Base-by-base conservation (phyloP, 2,329 filamentous ascomycete genomes). In the Hyphodiscus sp. region DNA sequence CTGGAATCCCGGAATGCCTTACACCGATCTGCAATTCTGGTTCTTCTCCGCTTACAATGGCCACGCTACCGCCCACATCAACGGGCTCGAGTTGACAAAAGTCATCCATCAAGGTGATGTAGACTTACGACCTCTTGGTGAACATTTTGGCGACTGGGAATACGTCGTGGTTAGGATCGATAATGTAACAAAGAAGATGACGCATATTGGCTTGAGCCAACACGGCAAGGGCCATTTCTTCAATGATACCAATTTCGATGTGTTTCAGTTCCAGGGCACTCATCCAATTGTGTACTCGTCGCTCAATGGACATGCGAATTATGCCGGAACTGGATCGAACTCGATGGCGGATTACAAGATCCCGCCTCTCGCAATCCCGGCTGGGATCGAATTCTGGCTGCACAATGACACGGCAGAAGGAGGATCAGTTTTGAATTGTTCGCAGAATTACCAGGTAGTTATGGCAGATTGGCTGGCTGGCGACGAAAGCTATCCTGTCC, bases 1-100 rank as follows among this genome's bases (percentile, higher is more conserved):
- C 41, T 62, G 60, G 60, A 29, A 47, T 4, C n/a, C 45, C 30
- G 47, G 20, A 9, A 49, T 50, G 19, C 51, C 42, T 15, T 62
- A 61, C 29, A 62, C 60, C 2, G 60, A 62, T 44, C 45, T 62
- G 2, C 60, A 62, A 41, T 62, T 62, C 47, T 62, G 60, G 60
- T 54, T 57, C 20, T 62, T 62, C 46, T 55, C 33, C 18, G 57
- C 52, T 10, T 62, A 58, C 20, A 62, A 62, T 41, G 60, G 60
- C 3, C 60, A 61, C 20, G 57, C 47, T 19, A 62, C 60, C 0
- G 57, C 54, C 1, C 19, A 38, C 8, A 61, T 62, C 38, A 49
- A 52, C 10, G 56, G 49, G 16, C 44, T 62, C 2, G 41, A 58
- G 1, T 47, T 55, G 15, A 52, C 56, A 29, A 58, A 62, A 49